Evolutionary conservation across 2,329 filamentous ascomycete species (phyloP), one percentile per base, ranked within the genome.

Genomic region (Aspergillus sp.): DNA sequence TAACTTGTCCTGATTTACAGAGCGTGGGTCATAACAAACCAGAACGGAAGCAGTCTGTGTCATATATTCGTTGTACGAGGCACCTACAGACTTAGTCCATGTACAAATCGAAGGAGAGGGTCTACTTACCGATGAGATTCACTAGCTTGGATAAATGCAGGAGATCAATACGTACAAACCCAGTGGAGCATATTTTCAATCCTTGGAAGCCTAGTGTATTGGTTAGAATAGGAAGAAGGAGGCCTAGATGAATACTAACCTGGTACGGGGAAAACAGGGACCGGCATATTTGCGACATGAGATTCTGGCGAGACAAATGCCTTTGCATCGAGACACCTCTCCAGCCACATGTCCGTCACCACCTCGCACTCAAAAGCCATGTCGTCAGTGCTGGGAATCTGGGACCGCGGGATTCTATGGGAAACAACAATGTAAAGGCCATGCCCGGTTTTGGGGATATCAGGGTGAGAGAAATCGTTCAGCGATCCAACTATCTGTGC

Each of bases 301-400:
- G 80, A 74, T 45, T 75, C 72, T 4, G 90, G 88, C 25, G 85
- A 74, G 42, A 88, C 75, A 57, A 91, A 80, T 22, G 71, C 73
- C 66, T 88, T 93, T 53, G 81, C 81, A 63, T 90, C 83, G 35
- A 98, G 73, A 64, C 91, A 97, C 43, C 83, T 82, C 69, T 98
- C 93, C 45, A 98, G 77, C 79, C 91, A 98, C 77, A 93, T 94
- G 62, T 95, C 90, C 9, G 90, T 97, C 27, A 95, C 83, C 12
- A 75, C 61, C 43, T 75, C 66, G 47, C 74, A 71, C 53, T 72
- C 67, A 19, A 68, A 66, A 1, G 64, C 67, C 47, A 69, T 56
- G 39, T 70, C 67, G 43, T 70, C 67, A 2, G 66, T 67, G 2
- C 64, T 68, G 19, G 68, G 68, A 22, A 68, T 52, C 4, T 64